Percentiles rank a stretch among this genome's conserved stretches.
phyloP scores from a whole-genome alignment of 805 yeast species.

The Metschnikowia dekortorum region DNA sequence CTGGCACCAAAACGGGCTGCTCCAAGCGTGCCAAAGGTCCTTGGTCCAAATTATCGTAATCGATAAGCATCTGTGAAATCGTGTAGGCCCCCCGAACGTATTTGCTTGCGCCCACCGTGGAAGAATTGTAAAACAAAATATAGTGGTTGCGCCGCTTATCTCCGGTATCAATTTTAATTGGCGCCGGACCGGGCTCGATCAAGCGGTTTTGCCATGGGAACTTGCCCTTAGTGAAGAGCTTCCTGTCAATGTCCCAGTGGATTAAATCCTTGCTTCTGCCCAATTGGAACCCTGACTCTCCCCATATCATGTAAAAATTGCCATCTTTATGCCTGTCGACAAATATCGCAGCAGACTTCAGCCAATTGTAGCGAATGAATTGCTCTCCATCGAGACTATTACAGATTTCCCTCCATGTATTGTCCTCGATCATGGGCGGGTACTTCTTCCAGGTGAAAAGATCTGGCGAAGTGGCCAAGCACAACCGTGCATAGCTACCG shows the following conservation, averaged over 20 bases:
- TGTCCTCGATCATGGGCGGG: slow-evolving; percentile 28
- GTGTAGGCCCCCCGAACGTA: slow-evolving; percentile 30
- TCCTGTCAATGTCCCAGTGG: slow-evolving; percentile 27
- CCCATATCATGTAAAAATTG: slow-evolving; percentile 41
- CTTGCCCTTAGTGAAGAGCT: slow-evolving; percentile 25
- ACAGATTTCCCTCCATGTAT: slow-evolving; percentile 31
- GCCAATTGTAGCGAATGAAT: slow-evolving; percentile 32
- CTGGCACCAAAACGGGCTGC: slow-evolving; percentile 32
- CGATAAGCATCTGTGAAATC: slow-evolving; percentile 38
- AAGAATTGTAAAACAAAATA: slow-evolving; percentile 35
- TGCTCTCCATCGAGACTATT: slow-evolving; percentile 20
- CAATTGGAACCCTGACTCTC: slow-evolving; percentile 36
- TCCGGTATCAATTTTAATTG: slow-evolving; percentile 27
- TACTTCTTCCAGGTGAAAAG: slow-evolving; percentile 36
- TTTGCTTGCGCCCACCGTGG: slow-evolving; percentile 34
- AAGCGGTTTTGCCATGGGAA: slow-evolving; percentile 31
- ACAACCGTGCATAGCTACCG: slow-evolving; percentile 28
- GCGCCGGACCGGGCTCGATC: slow-evolving; percentile 42
- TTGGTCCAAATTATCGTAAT: slow-evolving; percentile 29
- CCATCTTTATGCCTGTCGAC: slow-evolving; percentile 30
- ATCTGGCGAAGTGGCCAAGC: slow-evolving; percentile 36
- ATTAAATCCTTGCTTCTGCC: slow-evolving; percentile 33
- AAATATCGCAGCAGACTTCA: slow-evolving; percentile 40
- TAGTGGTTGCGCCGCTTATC: slow-evolving; percentile 27
- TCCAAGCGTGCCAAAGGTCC: slow-evolving; percentile 40